A percentile compares a stretch with the other conserved stretches of the same genome.
These are phyloP conservation scores for Prunus yedoensis DNA, from an alignment of 331 rosid species.

Conservation along the genomic window DNA sequence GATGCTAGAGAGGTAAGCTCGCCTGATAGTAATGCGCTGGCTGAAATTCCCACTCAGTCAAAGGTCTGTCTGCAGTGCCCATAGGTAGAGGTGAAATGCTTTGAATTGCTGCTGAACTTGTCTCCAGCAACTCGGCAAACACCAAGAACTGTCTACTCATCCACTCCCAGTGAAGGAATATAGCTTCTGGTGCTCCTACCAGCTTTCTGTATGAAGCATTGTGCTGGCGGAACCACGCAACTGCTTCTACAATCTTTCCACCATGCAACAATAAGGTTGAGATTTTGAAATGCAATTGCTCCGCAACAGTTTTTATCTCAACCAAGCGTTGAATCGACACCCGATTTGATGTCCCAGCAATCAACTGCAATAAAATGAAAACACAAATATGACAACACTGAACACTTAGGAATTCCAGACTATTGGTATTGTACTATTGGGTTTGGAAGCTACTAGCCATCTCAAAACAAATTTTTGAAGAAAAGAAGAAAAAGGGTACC, in stretches of 20 bases:
- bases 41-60: conserved; percentile 85
- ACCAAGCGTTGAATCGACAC: conserved; percentile 74
- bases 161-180: conserved; percentile 97
- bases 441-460: background rate
- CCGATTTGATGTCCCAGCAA: conserved; percentile 72
- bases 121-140: conserved; percentile 89
- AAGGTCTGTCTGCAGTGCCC: conserved; percentile 53
- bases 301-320: conserved; percentile 83
- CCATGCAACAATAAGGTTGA: conserved; percentile 88
- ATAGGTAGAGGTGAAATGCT: conserved; percentile 44
- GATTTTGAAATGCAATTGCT: conserved; percentile 84
- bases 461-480: background rate
- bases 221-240: conserved; percentile 82
- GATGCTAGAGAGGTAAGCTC: conserved; percentile 31
- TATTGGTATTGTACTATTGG: background rate
- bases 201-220: conserved; percentile 68
- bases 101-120: conserved; percentile 55
- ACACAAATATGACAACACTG: background rate
- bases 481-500: conserved; percentile 36
- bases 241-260: conserved; percentile 86
- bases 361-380: conserved; percentile 49
- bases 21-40: conserved; percentile 91
- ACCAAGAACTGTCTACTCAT: conserved; percentile 94
- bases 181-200: conserved; percentile 74
- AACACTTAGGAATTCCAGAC: background rate